Evolutionary conservation across 371 early-diverging fungal species (phyloP).

Genomic region (Actinomortierella wolfii): DNA sequence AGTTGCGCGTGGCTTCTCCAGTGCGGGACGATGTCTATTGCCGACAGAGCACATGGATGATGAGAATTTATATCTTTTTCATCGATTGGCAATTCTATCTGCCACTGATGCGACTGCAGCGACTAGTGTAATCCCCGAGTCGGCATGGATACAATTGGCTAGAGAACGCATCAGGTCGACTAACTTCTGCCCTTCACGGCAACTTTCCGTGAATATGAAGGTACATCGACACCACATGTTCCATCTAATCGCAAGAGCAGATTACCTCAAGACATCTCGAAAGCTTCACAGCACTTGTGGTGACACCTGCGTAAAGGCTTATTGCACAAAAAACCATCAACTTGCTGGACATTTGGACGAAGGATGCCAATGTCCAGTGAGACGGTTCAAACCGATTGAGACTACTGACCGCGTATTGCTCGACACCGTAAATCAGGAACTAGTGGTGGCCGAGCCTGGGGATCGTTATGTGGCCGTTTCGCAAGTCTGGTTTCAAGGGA

Average conservation of each 20-base stretch:
- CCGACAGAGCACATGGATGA: slow-evolving; percentile 1
- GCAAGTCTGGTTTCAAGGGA: slow-evolving; percentile 22
- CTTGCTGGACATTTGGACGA: slow-evolving; percentile 7
- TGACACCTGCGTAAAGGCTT: slow-evolving; percentile 7
- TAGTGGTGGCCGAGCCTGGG: neutral
- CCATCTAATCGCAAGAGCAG: slow-evolving; percentile 9
- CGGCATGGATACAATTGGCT: slow-evolving; percentile 9
- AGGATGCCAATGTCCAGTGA: slow-evolving; percentile 5
- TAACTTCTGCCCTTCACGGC: slow-evolving; percentile 16
- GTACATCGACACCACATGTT: slow-evolving; percentile 4
- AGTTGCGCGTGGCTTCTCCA: slow-evolving; percentile 2
- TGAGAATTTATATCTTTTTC: neutral
- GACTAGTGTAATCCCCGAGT: too few species aligned
- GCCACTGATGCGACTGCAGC: neutral
- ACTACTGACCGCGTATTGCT: slow-evolving; percentile 9
- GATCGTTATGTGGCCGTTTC: slow-evolving; percentile 13
- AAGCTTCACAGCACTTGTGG: slow-evolving; percentile 9
- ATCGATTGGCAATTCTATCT: neutral
- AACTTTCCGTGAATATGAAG: neutral
- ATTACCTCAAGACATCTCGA: slow-evolving; percentile 7
- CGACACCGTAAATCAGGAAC: slow-evolving; percentile 5
- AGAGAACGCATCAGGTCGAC: neutral
- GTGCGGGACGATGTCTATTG: slow-evolving; percentile 3
- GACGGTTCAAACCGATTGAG: slow-evolving; percentile 9
- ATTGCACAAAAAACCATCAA: neutral